These are phyloP conservation scores for Torulaspora pretoriensis DNA, from an alignment of 1,139 yeast species.

Conservation along the genomic window DNA sequence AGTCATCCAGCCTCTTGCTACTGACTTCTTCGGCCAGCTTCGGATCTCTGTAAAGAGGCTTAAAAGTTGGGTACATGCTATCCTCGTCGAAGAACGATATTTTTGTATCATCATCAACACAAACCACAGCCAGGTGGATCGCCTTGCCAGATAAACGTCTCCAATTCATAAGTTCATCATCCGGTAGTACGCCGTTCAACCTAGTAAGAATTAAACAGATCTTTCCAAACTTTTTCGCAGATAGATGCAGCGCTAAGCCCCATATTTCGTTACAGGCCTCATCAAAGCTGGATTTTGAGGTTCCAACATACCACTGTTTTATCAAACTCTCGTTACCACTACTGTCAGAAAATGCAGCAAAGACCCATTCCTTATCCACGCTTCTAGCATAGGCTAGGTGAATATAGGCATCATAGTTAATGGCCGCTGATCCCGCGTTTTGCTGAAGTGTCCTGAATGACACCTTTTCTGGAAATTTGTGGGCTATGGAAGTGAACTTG, in stretches of 20 bases:
- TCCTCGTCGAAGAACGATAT: constrained; percentile 44
- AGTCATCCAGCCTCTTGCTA: constrained; percentile 37
- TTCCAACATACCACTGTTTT: constrained; percentile 60
- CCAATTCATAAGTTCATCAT: constrained; percentile 76
- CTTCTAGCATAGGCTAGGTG: constrained; percentile 86
- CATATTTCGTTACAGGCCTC: constrained; percentile 57
- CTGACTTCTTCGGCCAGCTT: constrained; percentile 19
- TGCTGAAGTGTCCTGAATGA: constrained; percentile 49
- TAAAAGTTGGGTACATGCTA: constrained; percentile 35
- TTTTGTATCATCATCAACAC: constrained; percentile 63
- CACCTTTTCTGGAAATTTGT: constrained; percentile 38
- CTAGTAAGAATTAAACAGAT: constrained; percentile 65
- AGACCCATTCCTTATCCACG: constrained; percentile 75
- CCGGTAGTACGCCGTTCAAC: constrained; percentile 67
- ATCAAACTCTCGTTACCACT: constrained; percentile 60
- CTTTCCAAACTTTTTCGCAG: constrained; percentile 45
- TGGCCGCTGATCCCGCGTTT: constrained; percentile 37
- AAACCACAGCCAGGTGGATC: constrained; percentile 64
- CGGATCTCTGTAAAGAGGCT: constrained; percentile 32
- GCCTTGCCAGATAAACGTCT: constrained; percentile 62
- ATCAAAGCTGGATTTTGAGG: constrained; percentile 47
- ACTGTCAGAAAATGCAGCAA: constrained; percentile 89
- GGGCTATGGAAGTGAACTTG: constrained; percentile 35
- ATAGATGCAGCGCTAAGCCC: constrained; percentile 46
- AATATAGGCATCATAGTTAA: constrained; percentile 67